phyloP scores from a whole-genome alignment of 2,329 filamentous ascomycete species.

The Aspergillus ochraceoroseus region DNA sequence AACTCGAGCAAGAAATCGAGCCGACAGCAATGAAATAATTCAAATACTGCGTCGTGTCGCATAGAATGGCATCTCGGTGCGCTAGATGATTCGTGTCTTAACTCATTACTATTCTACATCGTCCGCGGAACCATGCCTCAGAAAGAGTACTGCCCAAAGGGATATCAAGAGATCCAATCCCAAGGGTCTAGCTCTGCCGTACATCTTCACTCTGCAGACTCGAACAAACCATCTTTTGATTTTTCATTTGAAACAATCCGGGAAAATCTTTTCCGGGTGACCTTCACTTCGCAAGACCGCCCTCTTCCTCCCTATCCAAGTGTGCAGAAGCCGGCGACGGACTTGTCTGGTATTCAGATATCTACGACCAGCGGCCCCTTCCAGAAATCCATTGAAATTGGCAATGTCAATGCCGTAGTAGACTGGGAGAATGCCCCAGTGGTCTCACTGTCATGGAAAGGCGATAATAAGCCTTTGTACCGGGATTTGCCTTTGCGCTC shows the following conservation, averaged over 20 bases:
- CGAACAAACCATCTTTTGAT: conserved; percentile 42
- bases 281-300: conserved; percentile 59
- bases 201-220: conserved; percentile 42
- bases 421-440: conserved; percentile 57
- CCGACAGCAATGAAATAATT: too few relatives aligned
- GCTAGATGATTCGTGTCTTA: too few relatives aligned
- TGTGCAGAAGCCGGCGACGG: conserved; percentile 44
- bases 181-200: conserved; percentile 29
- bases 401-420: conserved; percentile 51
- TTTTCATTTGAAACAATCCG: conserved; percentile 62
- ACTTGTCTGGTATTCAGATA: conserved; percentile 34
- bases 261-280: conserved; percentile 62
- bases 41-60: conserved; percentile 10
- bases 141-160: conserved; percentile 43
- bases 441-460: conserved; percentile 53
- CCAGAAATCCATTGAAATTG: conserved; percentile 46
- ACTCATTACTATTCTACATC: background rate
- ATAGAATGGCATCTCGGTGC: background rate
- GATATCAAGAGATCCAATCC: conserved; percentile 33
- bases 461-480: conserved; percentile 52
- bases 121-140: conserved; percentile 44
- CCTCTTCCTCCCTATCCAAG: conserved; percentile 63
- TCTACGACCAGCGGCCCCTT: conserved; percentile 31
- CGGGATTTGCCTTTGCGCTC: conserved; percentile 61
- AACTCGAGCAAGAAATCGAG: too few relatives aligned